Base-by-base conservation (phyloP, 139 green algal genomes). In the Chlorokybus atmophyticus region DNA sequence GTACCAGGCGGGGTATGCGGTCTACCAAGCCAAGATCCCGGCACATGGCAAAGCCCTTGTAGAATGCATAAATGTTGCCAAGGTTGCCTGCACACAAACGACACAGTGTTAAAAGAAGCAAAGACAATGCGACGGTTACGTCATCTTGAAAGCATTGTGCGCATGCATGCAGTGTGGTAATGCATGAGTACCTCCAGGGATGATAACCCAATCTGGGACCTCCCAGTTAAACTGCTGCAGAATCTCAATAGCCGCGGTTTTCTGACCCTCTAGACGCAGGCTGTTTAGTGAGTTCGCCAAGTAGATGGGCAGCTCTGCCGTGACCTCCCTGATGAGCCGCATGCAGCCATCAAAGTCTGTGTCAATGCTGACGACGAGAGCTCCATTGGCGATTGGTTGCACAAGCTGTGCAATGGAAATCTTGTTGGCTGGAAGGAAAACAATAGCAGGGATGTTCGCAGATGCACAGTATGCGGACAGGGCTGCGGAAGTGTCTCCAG, bases 291-390 rank as follows among this genome's bases (percentile, higher is more conserved):
- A 86, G 85, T 99, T 99, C 44, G 92, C 92, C 31, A 99, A 82
- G 79, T 99, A 99, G 75, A 99, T 97, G 60, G 92, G 92, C 29
- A 83, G 82, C 75, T 89, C 80, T 4, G 85, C 80, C 3, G 87
- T 94, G 8, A 96, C 85, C 48, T 88, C 71, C 32, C 59, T 68
- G 78, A 99, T 97, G 8, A 99, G 86, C 32, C 77, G 73, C 92
- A 99, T 99, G 86, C 92, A 99, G 39, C 92, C 92, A 67, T 99
- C 92, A 73, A 99, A 99, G 76, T 99, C 92, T 24, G 92, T 97
- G 83, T 99, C 91, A 57, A 99, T 97, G 66, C 64, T 85, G 26
- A 99, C 77, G 52, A 99, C 92, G 49, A 97, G 73, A 3, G 91
- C 83, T 50, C 91, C 91, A 76, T 99, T 99, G 50, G 92, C 92